Percentiles rank a stretch among this genome's conserved stretches.
Evolutionary conservation across 352 stramenopile species (phyloP).

Genomic region (Phytopythium oedochilum): DNA sequence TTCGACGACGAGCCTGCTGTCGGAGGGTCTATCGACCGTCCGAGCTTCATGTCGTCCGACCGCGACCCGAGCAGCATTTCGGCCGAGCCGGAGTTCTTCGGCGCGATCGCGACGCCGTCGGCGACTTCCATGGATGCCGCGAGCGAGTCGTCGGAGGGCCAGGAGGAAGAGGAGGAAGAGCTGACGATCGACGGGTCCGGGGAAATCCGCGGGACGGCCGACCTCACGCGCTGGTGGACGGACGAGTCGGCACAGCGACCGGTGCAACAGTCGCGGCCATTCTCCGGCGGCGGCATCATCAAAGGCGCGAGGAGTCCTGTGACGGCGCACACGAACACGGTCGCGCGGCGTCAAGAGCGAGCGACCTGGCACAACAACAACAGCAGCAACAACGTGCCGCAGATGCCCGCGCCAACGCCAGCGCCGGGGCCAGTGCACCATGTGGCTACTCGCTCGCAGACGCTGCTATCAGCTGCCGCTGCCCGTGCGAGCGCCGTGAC

Average conservation of each 20-base stretch:
- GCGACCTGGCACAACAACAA: background rate
- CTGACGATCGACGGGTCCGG: conserved; percentile 30
- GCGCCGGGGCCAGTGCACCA: background rate
- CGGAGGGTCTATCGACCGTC: conserved; percentile 10
- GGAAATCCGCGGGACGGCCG: conserved; percentile 37
- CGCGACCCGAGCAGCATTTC: conserved; percentile 21
- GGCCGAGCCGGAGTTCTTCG: conserved; percentile 16
- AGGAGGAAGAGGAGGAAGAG: conserved; percentile 56
- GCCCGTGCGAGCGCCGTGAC: background rate
- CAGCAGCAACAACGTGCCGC: background rate
- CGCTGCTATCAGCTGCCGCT: background rate
- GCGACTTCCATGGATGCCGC: conserved; percentile 17
- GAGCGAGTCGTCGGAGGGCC: conserved; percentile 31
- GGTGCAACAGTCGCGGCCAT: conserved; percentile 8
- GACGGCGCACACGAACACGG: background rate
- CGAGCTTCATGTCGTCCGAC: conserved; percentile 34
- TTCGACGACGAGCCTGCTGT: background rate
- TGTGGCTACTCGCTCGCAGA: conserved; percentile 1
- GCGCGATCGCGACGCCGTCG: conserved; percentile 19
- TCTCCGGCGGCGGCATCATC: conserved; percentile 5
- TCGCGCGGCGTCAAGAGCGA: background rate
- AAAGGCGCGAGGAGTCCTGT: conserved; percentile 3
- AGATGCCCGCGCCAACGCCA: background rate
- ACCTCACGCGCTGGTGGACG: conserved; percentile 42
- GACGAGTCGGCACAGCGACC: conserved; percentile 14